These are phyloP conservation scores for Fusarium sp. DNA, from an alignment of 2,329 filamentous ascomycete genomes.

Conservation along the genomic window DNA sequence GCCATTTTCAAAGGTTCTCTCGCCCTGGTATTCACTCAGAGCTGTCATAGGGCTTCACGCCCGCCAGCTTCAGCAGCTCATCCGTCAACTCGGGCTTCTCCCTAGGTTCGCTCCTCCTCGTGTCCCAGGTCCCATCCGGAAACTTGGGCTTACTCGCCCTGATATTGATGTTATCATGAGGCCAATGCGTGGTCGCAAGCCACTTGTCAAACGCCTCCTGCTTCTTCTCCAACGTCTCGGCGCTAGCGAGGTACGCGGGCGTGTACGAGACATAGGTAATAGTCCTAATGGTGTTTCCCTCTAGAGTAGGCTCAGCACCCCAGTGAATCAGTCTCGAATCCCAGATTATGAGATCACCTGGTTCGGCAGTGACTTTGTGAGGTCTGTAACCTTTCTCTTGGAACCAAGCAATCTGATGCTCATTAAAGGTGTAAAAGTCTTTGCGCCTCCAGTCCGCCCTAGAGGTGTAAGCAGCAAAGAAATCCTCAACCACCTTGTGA, in stretches of 20 bases:
- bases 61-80: not conserved
- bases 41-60: not conserved
- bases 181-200: not conserved
- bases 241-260: not conserved
- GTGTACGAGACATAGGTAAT: not conserved
- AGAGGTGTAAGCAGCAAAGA: not conserved
- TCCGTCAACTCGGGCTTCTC: not conserved
- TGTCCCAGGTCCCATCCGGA: not conserved
- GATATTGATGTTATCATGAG: not conserved
- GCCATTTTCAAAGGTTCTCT: not conserved
- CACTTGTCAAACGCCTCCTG: not conserved
- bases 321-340: not conserved
- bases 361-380: not conserved
- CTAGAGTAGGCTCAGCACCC: not conserved
- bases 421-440: not conserved
- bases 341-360: constrained; percentile 5
- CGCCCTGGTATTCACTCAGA: not conserved
- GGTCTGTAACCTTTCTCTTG: not conserved
- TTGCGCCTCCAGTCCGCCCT: not conserved
- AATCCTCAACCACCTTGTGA: not conserved
- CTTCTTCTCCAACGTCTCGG: not conserved
- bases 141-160: not conserved
- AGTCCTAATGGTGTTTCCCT: not conserved
- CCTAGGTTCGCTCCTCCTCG: not conserved
- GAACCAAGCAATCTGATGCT: not conserved